Percentiles rank a stretch among this genome's conserved stretches.
phyloP scores from a whole-genome alignment of 2,329 filamentous ascomycete species.

The Plenodomus lindquistii region DNA sequence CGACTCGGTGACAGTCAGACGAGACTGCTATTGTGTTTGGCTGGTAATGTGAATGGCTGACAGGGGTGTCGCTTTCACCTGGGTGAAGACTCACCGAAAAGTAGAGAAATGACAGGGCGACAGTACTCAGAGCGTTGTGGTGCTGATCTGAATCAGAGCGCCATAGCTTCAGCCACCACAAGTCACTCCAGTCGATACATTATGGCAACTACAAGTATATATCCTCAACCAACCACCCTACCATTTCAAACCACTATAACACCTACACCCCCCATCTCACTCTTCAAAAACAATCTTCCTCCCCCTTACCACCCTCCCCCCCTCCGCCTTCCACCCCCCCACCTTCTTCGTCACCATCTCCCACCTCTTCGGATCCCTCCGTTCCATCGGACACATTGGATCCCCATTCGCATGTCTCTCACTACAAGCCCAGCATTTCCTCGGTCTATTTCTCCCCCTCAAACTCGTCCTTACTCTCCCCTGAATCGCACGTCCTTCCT shows the following conservation, averaged over 20 bases:
- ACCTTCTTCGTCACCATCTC: slow-evolving; percentile 9
- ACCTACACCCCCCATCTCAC: neutral
- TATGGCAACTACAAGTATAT: neutral
- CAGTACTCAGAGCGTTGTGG: neutral
- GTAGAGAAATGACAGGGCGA: neutral
- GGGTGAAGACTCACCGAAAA: neutral
- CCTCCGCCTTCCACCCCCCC: neutral
- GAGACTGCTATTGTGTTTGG: neutral
- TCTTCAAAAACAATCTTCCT: slow-evolving; percentile 9
- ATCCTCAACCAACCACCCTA: neutral
- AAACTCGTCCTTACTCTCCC: neutral
- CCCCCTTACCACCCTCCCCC: neutral
- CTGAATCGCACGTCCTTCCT: neutral
- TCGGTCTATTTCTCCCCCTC: slow-evolving; percentile 1
- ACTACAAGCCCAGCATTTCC: slow-evolving; percentile 19
- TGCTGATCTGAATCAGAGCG: neutral
- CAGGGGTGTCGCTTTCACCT: neutral
- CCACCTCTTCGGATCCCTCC: slow-evolving; percentile 5
- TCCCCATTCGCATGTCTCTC: slow-evolving; percentile 12
- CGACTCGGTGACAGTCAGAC: neutral
- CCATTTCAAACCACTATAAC: neutral
- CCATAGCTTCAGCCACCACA: neutral
- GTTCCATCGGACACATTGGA: slow-evolving; percentile 10
- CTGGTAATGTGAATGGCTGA: neutral
- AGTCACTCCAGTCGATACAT: neutral